Conservation (phyloP, 176 grass and related monocot genomes). For the Carex cristatella region DNA sequence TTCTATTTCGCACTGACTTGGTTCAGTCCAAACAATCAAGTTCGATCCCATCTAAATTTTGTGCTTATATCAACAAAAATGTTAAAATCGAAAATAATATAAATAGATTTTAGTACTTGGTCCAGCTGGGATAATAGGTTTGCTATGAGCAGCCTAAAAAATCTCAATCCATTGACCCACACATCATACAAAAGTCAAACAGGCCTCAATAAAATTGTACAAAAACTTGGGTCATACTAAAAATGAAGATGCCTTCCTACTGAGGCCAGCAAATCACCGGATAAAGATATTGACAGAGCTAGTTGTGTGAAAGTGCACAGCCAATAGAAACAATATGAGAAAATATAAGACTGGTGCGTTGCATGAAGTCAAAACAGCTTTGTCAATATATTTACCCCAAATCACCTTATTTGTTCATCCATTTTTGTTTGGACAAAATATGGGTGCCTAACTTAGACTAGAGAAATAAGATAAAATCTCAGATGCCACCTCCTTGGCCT, state of each 20-base stretch:
- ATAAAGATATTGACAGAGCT: no score
- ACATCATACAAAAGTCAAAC: background rate
- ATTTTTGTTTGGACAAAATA: background rate
- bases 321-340: no score
- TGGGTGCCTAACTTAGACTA: conserved; percentile 11
- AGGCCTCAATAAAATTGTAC: background rate
- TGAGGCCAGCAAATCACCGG: background rate
- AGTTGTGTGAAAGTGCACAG: no score
- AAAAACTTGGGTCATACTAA: background rate
- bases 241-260: background rate
- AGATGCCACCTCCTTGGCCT: conserved; percentile 34
- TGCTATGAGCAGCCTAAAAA: background rate
- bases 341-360: no score
- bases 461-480: conserved; percentile 51
- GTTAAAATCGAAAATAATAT: background rate
- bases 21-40: no score
- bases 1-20: no score
- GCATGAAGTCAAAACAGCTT: background rate
- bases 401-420: background rate
- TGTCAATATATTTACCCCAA: no score
- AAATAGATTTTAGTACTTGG: no score
- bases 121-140: no score
- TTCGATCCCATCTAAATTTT: no score
- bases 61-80: background rate
- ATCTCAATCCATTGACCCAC: background rate